Evolutionary conservation across 2,329 filamentous ascomycete species (phyloP), one percentile per base, ranked within the genome.

Genomic region (Paradendryphiella salina): DNA sequence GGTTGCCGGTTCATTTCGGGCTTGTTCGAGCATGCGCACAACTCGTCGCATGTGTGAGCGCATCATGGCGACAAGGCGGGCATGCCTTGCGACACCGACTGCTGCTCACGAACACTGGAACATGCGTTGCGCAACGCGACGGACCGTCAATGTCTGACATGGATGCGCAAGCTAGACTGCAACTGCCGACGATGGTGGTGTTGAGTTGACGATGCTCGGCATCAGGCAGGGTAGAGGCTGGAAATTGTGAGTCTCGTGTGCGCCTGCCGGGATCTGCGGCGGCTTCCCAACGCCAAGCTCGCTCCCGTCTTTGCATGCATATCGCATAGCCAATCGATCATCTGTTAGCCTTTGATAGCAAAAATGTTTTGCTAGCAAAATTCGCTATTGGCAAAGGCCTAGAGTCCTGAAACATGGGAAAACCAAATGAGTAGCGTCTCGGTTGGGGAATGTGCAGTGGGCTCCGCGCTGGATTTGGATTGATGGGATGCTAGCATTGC

Each of bases 1-100:
- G 50, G 26, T 34, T 45, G 38, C 33, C 37, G 20, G 33, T 51
- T 32, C 46, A 46, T 51, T 47, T 51, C 43, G 47, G 44, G 15
- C 33, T 17, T 48, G 49, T 48, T 42, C 18, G 49, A 52, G 49
- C 45, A 52, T 52, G 49, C 38, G 44, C 44, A 33, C 35, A 46
- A 21, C 18, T 26, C 31, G 43, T 46, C 48, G 48, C 48, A 39
- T 39, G 42, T 38, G 32, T 11, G 32, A 36, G 43, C 43, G 14
- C 17, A 40, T 17, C 31, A 33, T 32, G 26, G 28, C 23, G 18
- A 46, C 28, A n/a, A 4, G 17, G 44, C 26, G 35, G 44, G 44
- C 35, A 40, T 46, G 14, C 44, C 44, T 46, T 40, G 36, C 29
- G n/a, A 41, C 36, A 36, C 37, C 23, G 29, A 34, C 11, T 10